Evolutionary conservation across 1,139 yeast species (phyloP).

Genomic region (Suhomyces yuchorum): DNA sequence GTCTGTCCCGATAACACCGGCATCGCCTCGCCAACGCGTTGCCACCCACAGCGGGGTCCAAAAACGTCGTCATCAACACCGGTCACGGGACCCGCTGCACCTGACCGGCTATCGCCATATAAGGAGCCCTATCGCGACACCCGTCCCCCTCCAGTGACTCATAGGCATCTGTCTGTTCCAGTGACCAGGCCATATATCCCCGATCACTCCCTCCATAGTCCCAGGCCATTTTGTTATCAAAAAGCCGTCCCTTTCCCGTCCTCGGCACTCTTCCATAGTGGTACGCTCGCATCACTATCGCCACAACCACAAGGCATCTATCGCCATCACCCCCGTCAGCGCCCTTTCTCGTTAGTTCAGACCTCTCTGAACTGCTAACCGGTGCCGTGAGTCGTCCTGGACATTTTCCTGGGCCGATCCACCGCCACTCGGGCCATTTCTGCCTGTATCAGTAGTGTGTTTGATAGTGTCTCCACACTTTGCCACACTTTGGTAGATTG

Average conservation of each 20-base stretch:
- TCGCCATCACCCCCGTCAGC: background rate
- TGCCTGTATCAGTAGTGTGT: background rate
- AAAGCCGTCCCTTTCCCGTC: background rate
- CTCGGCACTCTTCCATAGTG: background rate
- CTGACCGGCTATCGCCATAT: background rate
- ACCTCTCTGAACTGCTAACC: background rate
- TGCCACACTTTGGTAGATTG: background rate
- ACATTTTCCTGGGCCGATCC: background rate
- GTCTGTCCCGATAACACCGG: constrained; percentile 1
- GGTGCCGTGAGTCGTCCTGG: too few relatives aligned
- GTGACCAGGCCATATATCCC: background rate
- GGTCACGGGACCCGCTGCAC: background rate
- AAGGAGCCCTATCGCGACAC: constrained; percentile 3
- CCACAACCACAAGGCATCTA: background rate
- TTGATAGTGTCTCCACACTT: constrained; percentile 1
- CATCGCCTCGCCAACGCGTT: constrained; percentile 5
- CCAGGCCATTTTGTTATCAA: background rate
- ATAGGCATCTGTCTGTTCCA: background rate
- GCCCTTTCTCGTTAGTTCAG: background rate
- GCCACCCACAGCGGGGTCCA: constrained; percentile 3
- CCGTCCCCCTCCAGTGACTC: constrained; percentile 2
- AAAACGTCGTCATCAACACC: background rate
- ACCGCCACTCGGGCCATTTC: background rate
- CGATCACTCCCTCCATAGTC: background rate
- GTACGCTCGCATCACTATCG: background rate